Conservation (phyloP, 1,284 basidiomycete species). For the Bondarzewia mesenterica region DNA sequence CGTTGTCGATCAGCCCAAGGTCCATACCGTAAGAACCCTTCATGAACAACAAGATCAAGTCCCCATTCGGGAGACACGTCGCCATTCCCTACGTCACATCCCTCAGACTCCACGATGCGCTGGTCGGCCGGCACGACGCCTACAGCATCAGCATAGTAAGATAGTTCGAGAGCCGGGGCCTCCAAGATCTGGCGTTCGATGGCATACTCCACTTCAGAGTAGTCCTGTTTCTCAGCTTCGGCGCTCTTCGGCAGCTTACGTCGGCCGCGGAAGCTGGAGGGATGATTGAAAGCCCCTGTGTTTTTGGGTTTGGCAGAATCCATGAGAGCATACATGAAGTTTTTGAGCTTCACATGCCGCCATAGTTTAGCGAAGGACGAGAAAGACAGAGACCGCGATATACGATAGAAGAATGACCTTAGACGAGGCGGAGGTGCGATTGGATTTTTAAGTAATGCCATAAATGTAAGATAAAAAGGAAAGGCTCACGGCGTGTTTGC, state of each 20-base stretch:
- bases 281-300: slow-evolving; percentile 10
- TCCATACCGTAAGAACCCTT: slow-evolving; percentile 75
- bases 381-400: slow-evolving; percentile 37
- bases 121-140: slow-evolving; percentile 51
- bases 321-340: slow-evolving; percentile 17
- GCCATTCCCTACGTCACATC: slow-evolving; percentile 75
- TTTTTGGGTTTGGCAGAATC: slow-evolving; percentile 3
- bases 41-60: slow-evolving; percentile 71
- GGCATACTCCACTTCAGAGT: slow-evolving; percentile 69
- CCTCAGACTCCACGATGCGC: slow-evolving; percentile 22
- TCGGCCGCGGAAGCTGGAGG: slow-evolving; percentile 19
- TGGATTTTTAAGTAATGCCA: too few relatives aligned
- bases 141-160: slow-evolving; percentile 77
- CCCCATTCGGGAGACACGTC: slow-evolving; percentile 90
- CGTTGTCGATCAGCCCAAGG: slow-evolving; percentile 93
- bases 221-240: slow-evolving; percentile 49
- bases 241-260: slow-evolving; percentile 32
- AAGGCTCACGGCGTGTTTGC: slow-evolving; percentile 40
- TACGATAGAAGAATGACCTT: slow-evolving; percentile 13
- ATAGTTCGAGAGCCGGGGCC: slow-evolving; percentile 64
- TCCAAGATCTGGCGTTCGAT: slow-evolving; percentile 80
- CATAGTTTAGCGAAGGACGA: slow-evolving; percentile 45
- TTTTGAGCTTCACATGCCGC: slow-evolving; percentile 44
- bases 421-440: neutral
- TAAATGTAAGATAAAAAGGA: neutral